A percentile compares a stretch with the other conserved stretches of the same genome.
These are phyloP conservation scores for Fraxinus xanthoxyloides DNA, from an alignment of 305 asterid species.

Conservation along the genomic window DNA sequence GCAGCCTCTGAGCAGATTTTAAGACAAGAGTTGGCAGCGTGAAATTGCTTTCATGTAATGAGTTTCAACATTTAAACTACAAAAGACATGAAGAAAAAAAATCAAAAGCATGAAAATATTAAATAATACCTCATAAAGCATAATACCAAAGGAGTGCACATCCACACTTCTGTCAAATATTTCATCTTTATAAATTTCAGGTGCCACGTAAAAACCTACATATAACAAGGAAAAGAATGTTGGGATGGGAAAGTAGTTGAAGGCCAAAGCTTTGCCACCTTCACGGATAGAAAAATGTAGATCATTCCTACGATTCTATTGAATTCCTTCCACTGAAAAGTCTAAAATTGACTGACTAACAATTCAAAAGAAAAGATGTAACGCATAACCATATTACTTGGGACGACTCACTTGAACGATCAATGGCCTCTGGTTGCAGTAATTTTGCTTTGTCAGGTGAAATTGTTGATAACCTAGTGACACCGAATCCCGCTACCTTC, in stretches of 20 bases:
- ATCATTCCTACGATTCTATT: background rate
- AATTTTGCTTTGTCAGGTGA: conserved; percentile 82
- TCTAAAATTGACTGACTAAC: background rate
- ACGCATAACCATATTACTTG: background rate
- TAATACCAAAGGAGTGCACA: conserved; percentile 76
- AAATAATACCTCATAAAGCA: conserved; percentile 81
- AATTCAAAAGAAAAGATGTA: conserved; percentile 12
- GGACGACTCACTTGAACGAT: conserved; percentile 68
- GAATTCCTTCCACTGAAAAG: background rate
- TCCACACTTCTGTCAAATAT: conserved; percentile 84
- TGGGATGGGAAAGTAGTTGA: background rate
- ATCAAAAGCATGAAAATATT: conserved; percentile 6
- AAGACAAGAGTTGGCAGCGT: background rate
- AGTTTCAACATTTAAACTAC: conserved; percentile 1
- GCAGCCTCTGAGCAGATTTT: background rate
- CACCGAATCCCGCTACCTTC: conserved; percentile 95
- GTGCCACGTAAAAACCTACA: conserved; percentile 77
- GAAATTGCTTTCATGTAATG: background rate
- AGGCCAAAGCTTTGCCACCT: background rate
- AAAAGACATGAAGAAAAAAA: background rate
- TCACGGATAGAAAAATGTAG: background rate
- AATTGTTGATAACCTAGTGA: conserved; percentile 52
- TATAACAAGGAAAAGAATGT: conserved; percentile 9
- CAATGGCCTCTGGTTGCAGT: conserved; percentile 63
- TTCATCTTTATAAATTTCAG: conserved; percentile 72